A percentile compares a stretch with the other conserved stretches of the same genome.
phyloP scores from a whole-genome alignment of 768 basidiomycete species.

The Gloeophyllum trabeum region DNA sequence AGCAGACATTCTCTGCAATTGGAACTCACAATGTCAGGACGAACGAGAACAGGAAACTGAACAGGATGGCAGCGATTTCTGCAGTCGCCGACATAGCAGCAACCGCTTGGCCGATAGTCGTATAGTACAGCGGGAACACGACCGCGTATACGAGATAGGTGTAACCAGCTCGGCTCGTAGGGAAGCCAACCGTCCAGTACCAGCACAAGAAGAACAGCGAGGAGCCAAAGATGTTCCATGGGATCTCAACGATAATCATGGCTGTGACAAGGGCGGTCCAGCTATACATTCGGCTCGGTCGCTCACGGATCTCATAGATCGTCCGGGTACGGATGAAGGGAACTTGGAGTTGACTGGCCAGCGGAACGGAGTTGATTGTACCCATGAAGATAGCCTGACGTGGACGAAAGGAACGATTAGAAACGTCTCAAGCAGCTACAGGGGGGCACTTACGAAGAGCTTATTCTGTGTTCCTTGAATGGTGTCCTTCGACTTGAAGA shows the following conservation, averaged over 20 bases:
- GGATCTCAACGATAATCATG: constrained; percentile 27
- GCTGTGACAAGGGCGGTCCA: constrained; percentile 25
- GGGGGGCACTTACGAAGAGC: constrained; percentile 22
- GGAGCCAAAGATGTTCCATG: constrained; percentile 29
- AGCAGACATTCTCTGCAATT: too few species aligned
- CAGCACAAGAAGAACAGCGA: constrained; percentile 34
- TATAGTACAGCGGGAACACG: constrained; percentile 31
- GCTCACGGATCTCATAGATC: constrained; percentile 30
- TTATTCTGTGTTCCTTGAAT: constrained; percentile 31
- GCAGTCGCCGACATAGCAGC: constrained; percentile 30
- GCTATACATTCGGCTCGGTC: constrained; percentile 29
- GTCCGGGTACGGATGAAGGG: constrained; percentile 26
- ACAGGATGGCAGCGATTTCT: constrained; percentile 27
- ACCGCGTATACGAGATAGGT: constrained; percentile 27
- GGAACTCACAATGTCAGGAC: constrained; percentile 23
- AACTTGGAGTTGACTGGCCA: constrained; percentile 30
- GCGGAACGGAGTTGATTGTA: constrained; percentile 19
- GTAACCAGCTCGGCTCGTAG: constrained; percentile 24
- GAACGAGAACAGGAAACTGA: constrained; percentile 26
- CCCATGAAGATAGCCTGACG: neutral
- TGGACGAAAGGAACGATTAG: too few species aligned
- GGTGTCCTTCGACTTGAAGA: constrained; percentile 22
- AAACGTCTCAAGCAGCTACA: neutral
- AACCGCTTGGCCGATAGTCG: constrained; percentile 27
- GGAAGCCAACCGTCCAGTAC: constrained; percentile 35